Evolutionary conservation across 371 early-diverging fungal genomes (phyloP), one percentile per base, ranked within the genome.

Genomic region (Apophysomyces elegans): DNA sequence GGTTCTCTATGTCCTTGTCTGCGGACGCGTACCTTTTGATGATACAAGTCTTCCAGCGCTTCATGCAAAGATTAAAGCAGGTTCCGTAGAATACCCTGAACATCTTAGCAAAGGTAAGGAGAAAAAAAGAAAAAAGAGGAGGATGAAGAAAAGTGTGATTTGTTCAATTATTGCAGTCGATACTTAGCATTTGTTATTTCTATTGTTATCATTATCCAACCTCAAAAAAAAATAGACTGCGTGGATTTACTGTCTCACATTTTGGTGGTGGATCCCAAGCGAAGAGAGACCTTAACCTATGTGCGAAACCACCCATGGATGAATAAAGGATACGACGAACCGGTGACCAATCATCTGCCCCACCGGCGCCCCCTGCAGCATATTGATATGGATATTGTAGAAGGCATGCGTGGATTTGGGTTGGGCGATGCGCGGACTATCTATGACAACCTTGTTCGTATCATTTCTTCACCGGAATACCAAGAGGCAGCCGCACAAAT

Each of bases 21-120:
- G 88, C 62, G 97, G 96, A 0, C 79, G 77, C 37, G 89, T 95
- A 13, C 98, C 98, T 4, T 97, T 96, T 76, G 94, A 91, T 73
- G 91, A 92, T 65, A 81, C 86, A 39, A 84, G 83, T 69, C 68
- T 92, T 41, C 81, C 79, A 12, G 78, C 73, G 2, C 79, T 93
- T 14, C 89, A 92, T 66, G 74, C 81, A 16, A 88, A 88, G 66
- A 91, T 94, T 59, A 87, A 87, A 67, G 58, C 71, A 1, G 88
- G 85, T 16, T 61, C 79, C 21, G 72, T 77, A n/a, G 74, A 75
- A 38, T 82, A 75, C 50, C 82, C 82, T 35, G 79, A 79, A 50
- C 76, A 77, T 66, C 63, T 79, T 6, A 70, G 76, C 36, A 79
- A 74, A 76, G 81, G 80, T 76, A 79, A 65, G 39, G 12, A 26